Evolutionary conservation across 441 rosid genomes (phyloP).

Genomic region (Erodium texanum): DNA sequence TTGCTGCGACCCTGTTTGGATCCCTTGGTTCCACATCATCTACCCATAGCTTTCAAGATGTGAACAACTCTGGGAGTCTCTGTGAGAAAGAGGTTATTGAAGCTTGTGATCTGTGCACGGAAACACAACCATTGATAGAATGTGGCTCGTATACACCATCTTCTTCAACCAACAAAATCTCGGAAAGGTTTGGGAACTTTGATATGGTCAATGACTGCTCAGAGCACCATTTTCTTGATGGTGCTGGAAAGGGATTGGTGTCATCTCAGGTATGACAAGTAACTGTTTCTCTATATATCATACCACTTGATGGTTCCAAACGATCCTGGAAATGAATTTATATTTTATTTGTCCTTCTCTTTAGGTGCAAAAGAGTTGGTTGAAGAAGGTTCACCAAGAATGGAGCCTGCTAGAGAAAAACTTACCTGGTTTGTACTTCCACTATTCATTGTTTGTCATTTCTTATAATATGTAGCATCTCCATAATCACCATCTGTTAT

Average conservation of each 20-base stretch:
- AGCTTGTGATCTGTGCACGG: constrained; percentile 27
- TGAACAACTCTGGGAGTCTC: constrained; percentile 24
- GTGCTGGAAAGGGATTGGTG: constrained; percentile 32
- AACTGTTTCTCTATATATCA: constrained; percentile 5
- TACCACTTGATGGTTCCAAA: constrained; percentile 9
- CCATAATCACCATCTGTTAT: not conserved
- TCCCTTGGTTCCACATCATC: constrained; percentile 36
- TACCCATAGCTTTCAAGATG: constrained; percentile 30
- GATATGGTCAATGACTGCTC: constrained; percentile 67
- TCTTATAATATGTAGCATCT: not conserved
- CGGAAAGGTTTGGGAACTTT: constrained; percentile 40
- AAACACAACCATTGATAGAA: constrained; percentile 24
- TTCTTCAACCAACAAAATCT: constrained; percentile 17
- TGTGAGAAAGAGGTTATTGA: constrained; percentile 28
- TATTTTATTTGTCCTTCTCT: constrained; percentile 8
- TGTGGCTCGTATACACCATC: constrained; percentile 23
- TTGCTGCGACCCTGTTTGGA: constrained; percentile 50
- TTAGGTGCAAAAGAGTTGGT: constrained; percentile 63
- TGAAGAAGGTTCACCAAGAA: constrained; percentile 81
- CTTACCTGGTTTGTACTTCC: constrained; percentile 62
- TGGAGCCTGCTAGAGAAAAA: constrained; percentile 67
- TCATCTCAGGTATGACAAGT: constrained; percentile 50
- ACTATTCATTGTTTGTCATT: not conserved
- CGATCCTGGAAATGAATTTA: not conserved
- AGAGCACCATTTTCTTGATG: constrained; percentile 62